Base-by-base conservation (phyloP, 2,329 filamentous ascomycete genomes). In the Clonostachys solani region DNA sequence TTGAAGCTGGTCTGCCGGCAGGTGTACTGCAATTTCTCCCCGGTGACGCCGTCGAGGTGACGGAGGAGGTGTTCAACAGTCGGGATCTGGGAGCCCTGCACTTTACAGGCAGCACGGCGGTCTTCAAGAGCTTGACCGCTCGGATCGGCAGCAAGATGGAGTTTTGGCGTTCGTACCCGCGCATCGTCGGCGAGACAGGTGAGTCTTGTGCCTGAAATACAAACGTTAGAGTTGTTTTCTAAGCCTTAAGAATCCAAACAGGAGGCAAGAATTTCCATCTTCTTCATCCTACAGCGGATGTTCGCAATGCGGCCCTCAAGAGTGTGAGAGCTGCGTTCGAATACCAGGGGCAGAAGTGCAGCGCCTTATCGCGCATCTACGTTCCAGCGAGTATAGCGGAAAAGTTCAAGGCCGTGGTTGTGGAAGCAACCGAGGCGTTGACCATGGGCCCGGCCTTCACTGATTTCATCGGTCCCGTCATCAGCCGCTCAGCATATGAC, bases 251-350 rank as follows among this genome's bases (percentile, higher is more conserved):
- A 23, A 23, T 6, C 19, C 19, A 23, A 23, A 23, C 19, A 23
- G 66, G 69, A 44, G 73, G 73, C 47, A 77, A 77, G 67, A 77
- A 77, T 60, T 77, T 77, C 62, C 72, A 74, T 37, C 57, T 78
- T n/a, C 51, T 78, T 36, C 74, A 78, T 56, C 52, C 61, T 0
- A 70, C 72, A 4, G 73, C 72, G 12, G 71, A 76, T 49, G 53
- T 76, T 37, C 57, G 60, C n/a, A 75, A 69, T 50, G 72, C 72
- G 1, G 73, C 63, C 8, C 56, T 67, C 37, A 66, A 74, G 50
- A 75, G 73, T 3, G 66, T 76, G 42, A 67, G 73, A 18, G 71
- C 67, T 18, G 67, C 72, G 1, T 77, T 75, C 50, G 74, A 77
- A 58, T 77, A 72, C 56, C 68, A 73, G 49, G 74, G 74, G 16